These are phyloP conservation scores for Neonectria neomacrospora DNA, from an alignment of 2,329 filamentous ascomycete genomes.

Conservation along the genomic window DNA sequence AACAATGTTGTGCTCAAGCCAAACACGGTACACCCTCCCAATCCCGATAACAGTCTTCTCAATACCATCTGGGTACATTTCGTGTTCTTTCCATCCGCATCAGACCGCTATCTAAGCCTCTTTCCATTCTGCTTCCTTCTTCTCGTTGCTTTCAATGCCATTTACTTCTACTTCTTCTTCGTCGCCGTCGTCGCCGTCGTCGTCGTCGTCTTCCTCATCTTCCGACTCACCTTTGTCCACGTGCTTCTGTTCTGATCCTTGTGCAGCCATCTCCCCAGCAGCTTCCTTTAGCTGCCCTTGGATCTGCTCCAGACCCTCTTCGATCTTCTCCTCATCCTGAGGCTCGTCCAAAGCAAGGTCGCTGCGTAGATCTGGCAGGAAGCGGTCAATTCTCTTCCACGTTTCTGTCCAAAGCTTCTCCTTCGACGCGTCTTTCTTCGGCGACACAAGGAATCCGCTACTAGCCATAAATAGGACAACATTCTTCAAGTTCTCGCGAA, in stretches of 20 bases:
- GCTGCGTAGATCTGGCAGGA: constrained; percentile 68
- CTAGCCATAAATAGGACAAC: constrained; percentile 95
- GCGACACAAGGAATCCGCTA: constrained; percentile 83
- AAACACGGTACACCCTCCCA: not conserved
- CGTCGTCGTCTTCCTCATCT: constrained; percentile 3
- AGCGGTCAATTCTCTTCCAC: constrained; percentile 73
- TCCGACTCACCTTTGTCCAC: constrained; percentile 6
- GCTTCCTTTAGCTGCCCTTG: not conserved
- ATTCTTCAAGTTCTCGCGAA: constrained; percentile 95
- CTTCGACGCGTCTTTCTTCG: constrained; percentile 65
- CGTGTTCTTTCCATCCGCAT: not conserved
- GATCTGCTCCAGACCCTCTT: not conserved
- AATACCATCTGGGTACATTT: not conserved
- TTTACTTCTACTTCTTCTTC: constrained; percentile 19
- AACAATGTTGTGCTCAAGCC: not conserved
- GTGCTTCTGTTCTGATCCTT: not conserved
- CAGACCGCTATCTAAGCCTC: not conserved
- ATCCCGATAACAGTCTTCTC: not conserved
- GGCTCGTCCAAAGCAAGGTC: constrained; percentile 66
- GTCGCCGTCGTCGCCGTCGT: constrained; percentile 3
- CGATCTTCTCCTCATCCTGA: constrained; percentile 19
- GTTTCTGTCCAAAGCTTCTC: constrained; percentile 70
- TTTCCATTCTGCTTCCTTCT: constrained; percentile 1
- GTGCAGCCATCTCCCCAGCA: not conserved
- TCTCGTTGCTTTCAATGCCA: constrained; percentile 14